These are phyloP conservation scores for Globisporangium ultimum DNA, from an alignment of 352 stramenopile species.

Conservation along the genomic window DNA sequence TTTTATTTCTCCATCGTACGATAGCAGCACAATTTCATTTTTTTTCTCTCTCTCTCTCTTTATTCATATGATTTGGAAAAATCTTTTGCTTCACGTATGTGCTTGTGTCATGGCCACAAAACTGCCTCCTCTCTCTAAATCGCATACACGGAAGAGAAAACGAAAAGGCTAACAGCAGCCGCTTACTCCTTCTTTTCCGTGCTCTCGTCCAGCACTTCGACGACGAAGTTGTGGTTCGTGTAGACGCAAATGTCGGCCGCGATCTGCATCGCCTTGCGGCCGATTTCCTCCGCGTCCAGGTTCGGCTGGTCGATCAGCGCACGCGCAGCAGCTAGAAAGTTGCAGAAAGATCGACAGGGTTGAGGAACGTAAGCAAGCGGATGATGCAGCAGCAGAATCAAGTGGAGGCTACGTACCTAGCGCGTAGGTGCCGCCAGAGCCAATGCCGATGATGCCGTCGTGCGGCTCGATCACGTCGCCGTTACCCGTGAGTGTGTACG, in stretches of 20 bases:
- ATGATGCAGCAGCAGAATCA: slow-evolving; percentile 7
- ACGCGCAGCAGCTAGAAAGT: slow-evolving; percentile 86
- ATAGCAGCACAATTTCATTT: slow-evolving; percentile 11
- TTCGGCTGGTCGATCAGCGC: slow-evolving; percentile 94
- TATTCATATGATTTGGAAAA: slow-evolving; percentile 6
- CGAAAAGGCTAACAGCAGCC: background rate
- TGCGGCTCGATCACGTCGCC: slow-evolving; percentile 97
- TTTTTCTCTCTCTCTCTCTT: slow-evolving; percentile 6
- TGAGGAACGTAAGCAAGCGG: slow-evolving; percentile 1
- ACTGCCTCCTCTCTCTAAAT: background rate
- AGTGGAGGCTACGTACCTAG: slow-evolving; percentile 65
- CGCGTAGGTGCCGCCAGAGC: slow-evolving; percentile 91
- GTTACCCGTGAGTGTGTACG: slow-evolving; percentile 97
- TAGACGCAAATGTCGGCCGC: slow-evolving; percentile 98
- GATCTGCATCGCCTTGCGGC: slow-evolving; percentile 93
- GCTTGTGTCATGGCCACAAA: too few relatives aligned
- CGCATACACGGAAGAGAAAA: too few relatives aligned
- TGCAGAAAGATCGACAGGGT: background rate
- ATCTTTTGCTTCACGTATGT: background rate
- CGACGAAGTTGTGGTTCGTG: slow-evolving; percentile 97
- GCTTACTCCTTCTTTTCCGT: slow-evolving; percentile 42
- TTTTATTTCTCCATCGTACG: slow-evolving; percentile 5
- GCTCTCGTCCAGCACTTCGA: slow-evolving; percentile 87
- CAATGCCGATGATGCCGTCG: slow-evolving; percentile 95
- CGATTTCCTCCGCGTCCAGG: slow-evolving; percentile 93